A percentile compares a stretch with the other conserved stretches of the same genome.
phyloP scores from a whole-genome alignment of 192 early-diverging fungal species.

The Linnemannia elongata region DNA sequence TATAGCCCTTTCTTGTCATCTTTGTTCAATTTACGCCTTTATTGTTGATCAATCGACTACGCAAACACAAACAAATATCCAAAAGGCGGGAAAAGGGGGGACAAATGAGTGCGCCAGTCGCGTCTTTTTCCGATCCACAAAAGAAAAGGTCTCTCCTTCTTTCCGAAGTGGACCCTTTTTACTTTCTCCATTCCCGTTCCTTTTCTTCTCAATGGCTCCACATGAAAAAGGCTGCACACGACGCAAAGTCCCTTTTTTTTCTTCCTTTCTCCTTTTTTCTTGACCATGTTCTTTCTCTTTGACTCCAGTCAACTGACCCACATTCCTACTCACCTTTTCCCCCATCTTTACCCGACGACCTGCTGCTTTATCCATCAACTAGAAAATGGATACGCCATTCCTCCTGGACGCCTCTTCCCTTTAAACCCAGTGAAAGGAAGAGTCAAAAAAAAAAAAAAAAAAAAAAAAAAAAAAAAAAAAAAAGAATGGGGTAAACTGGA shows the following conservation, averaged over 20 bases:
- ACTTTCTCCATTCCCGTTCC: too few relatives aligned
- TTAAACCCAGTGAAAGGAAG: too few relatives aligned
- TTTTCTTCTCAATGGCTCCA: not conserved
- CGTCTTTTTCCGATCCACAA: not conserved
- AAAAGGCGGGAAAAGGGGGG: not conserved
- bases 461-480: too few relatives aligned
- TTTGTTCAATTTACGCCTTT: not conserved
- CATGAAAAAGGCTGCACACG: not conserved
- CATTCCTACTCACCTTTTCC: not conserved
- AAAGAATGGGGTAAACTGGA: too few relatives aligned
- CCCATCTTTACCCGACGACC: not conserved
- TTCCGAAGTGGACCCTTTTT: not conserved
- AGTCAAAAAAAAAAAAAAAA: too few relatives aligned
- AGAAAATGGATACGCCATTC: too few relatives aligned
- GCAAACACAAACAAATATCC: not conserved
- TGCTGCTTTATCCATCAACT: not conserved
- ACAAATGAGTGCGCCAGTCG: not conserved
- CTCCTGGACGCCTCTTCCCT: too few relatives aligned
- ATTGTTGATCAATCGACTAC: not conserved
- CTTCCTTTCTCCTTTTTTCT: not conserved
- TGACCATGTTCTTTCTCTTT: not conserved
- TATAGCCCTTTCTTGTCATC: too few relatives aligned
- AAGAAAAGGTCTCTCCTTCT: not conserved
- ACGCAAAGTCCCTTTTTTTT: not conserved
- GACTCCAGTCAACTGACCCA: not conserved